phyloP scores from a whole-genome alignment of 2,329 filamentous ascomycete genomes.

The Fusarium citri region DNA sequence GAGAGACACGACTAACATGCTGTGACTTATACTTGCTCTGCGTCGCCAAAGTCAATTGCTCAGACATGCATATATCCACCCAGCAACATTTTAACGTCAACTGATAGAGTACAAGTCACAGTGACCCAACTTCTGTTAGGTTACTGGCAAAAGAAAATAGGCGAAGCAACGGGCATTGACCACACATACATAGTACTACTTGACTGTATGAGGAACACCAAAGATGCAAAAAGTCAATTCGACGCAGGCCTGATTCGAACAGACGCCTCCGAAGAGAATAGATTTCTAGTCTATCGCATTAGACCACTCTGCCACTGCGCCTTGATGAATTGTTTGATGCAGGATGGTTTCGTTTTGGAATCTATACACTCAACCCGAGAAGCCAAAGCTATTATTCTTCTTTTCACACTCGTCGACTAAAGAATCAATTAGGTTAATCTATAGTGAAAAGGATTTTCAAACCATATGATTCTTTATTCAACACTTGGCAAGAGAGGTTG shows the following conservation, averaged over 20 bases:
- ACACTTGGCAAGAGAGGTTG: not conserved
- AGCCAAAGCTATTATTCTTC: not conserved
- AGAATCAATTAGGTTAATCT: not conserved
- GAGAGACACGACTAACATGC: not conserved
- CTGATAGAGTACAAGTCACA: not conserved
- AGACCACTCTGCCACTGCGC: slow-evolving; percentile 47
- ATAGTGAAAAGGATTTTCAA: not conserved
- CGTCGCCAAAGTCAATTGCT: not conserved
- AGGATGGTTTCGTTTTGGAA: accelerated
- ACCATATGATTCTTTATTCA: not conserved
- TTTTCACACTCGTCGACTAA: not conserved
- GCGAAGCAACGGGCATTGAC: not conserved
- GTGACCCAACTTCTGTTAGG: no score
- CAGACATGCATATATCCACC: not conserved
- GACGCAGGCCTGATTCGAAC: slow-evolving; percentile 47
- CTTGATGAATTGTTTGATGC: slow-evolving; percentile 21
- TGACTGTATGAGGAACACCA: not conserved
- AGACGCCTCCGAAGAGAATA: slow-evolving; percentile 46
- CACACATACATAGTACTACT: not conserved
- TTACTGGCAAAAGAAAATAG: slow-evolving; percentile 11
- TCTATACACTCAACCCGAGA: accelerated
- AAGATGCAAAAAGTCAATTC: slow-evolving; percentile 26
- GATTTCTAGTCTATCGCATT: slow-evolving; percentile 48
- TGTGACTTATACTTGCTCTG: not conserved
- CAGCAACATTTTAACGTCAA: slow-evolving; percentile 1